A percentile compares a stretch with the other conserved stretches of the same genome.
Evolutionary conservation across 176 grass and related monocot species (phyloP).

Genomic region (Bolboschoenus planiculmis): DNA sequence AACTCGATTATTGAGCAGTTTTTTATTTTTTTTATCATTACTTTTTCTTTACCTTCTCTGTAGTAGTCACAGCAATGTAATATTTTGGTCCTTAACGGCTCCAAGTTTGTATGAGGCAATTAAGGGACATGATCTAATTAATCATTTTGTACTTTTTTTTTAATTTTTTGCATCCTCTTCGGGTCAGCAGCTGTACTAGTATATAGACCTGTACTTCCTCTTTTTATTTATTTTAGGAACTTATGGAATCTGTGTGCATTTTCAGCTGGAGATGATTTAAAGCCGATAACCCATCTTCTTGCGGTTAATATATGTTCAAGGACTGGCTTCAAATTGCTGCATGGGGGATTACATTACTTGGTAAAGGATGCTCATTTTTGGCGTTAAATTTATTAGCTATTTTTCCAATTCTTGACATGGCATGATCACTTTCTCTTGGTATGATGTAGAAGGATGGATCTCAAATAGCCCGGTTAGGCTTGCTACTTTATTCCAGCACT

Average conservation of each 20-base stretch:
- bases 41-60: not conserved
- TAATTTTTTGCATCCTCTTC: not conserved
- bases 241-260: conserved; percentile 31
- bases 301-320: conserved; percentile 70
- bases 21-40: conserved; percentile 16
- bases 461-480: conserved; percentile 72
- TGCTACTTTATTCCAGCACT: conserved; percentile 51
- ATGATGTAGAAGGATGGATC: conserved; percentile 52
- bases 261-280: conserved; percentile 69
- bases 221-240: conserved; percentile 25
- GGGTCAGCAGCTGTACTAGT: not conserved
- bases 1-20: not conserved
- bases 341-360: conserved; percentile 69
- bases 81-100: not conserved
- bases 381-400: not conserved
- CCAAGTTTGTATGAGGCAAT: not conserved
- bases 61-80: not conserved
- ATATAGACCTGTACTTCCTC: not conserved
- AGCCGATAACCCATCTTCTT: conserved; percentile 90
- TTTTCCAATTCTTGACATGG: not conserved
- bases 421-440: conserved; percentile 16
- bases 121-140: not conserved
- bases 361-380: conserved; percentile 37
- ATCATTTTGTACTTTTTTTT: not conserved
- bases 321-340: conserved; percentile 65